These are phyloP conservation scores for Dissophora ornata DNA, from an alignment of 192 early-diverging fungal species.

Conservation along the genomic window DNA sequence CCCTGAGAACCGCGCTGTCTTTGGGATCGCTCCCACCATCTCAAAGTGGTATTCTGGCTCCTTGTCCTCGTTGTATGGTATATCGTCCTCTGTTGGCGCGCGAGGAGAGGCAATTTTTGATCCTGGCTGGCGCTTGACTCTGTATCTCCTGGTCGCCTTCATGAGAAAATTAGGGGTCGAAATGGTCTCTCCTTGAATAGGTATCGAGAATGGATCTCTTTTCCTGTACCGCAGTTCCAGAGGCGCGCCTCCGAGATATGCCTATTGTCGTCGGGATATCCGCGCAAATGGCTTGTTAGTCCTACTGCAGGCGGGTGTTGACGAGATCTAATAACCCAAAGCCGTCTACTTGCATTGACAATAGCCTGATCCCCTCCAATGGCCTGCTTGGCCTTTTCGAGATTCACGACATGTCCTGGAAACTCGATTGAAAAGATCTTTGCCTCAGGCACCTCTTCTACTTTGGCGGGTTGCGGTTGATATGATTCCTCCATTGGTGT, in stretches of 20 bases:
- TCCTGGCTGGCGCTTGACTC: slow-evolving; percentile 37
- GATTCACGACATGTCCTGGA: slow-evolving; percentile 37
- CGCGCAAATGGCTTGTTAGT: no score
- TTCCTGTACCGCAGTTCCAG: slow-evolving; percentile 36
- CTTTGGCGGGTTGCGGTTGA: neutral
- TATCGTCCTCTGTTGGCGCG: slow-evolving; percentile 35
- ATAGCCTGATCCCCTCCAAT: slow-evolving; percentile 45
- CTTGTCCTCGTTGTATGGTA: slow-evolving; percentile 34
- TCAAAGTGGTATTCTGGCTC: slow-evolving; percentile 23
- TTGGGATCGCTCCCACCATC: slow-evolving; percentile 28
- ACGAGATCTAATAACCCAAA: no score
- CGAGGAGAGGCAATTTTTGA: slow-evolving; percentile 27
- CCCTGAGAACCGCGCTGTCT: slow-evolving; percentile 36
- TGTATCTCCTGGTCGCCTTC: slow-evolving; percentile 43
- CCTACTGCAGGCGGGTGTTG: no score
- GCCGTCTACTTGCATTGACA: slow-evolving; percentile 33
- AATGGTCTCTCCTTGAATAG: slow-evolving; percentile 37
- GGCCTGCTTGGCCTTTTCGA: slow-evolving; percentile 25
- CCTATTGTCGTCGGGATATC: slow-evolving; percentile 16
- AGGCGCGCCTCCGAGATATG: slow-evolving; percentile 37
- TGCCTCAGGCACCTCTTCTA: slow-evolving; percentile 13
- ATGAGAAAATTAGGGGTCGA: slow-evolving; percentile 29
- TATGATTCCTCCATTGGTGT: neutral
- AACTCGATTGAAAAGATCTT: slow-evolving; percentile 46
- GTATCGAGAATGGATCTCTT: slow-evolving; percentile 41